Percentiles rank a stretch among this genome's conserved stretches.
Evolutionary conservation across 768 basidiomycete species (phyloP).

Genomic region (Podaxis sp.): DNA sequence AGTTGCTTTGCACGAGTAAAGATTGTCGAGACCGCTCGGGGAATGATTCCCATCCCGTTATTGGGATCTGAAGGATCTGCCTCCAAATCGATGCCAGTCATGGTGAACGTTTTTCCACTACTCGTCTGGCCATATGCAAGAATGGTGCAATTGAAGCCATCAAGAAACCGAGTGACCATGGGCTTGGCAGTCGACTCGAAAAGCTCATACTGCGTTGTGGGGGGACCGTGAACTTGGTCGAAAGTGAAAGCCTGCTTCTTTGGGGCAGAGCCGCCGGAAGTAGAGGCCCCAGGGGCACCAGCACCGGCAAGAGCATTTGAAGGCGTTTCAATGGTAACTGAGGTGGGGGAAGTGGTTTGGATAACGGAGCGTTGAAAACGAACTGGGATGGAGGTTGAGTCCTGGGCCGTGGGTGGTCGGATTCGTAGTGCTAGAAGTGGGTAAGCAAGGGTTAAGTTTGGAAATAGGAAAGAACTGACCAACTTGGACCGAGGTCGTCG

Average conservation of each 20-base stretch:
- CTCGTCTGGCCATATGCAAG: constrained; percentile 98
- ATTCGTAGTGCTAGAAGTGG: constrained; percentile 75
- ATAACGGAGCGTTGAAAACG: constrained; percentile 93
- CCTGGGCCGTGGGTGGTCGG: constrained; percentile 82
- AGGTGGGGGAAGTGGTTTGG: constrained; percentile 68
- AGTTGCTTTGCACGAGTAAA: constrained; percentile 76
- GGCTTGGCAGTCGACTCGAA: constrained; percentile 85
- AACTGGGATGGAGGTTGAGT: constrained; percentile 82
- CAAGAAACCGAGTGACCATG: constrained; percentile 81
- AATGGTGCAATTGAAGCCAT: constrained; percentile 97
- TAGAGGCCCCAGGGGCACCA: constrained; percentile 48
- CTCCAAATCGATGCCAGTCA: constrained; percentile 94
- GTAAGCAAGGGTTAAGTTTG: background rate
- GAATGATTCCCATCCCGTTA: constrained; percentile 93
- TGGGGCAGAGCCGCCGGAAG: constrained; percentile 41
- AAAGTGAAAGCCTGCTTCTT: constrained; percentile 90
- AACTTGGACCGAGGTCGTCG: constrained; percentile 92
- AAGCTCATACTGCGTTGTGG: constrained; percentile 80
- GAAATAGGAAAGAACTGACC: constrained; percentile 51
- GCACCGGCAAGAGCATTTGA: constrained; percentile 48
- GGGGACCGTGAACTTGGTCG: constrained; percentile 91
- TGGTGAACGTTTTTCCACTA: constrained; percentile 95
- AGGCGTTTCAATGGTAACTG: constrained; percentile 80
- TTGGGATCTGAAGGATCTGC: constrained; percentile 78
- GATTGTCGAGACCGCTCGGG: constrained; percentile 87